phyloP scores from a whole-genome alignment of 257 asterid genomes.

The Gentiana macrophylla region DNA sequence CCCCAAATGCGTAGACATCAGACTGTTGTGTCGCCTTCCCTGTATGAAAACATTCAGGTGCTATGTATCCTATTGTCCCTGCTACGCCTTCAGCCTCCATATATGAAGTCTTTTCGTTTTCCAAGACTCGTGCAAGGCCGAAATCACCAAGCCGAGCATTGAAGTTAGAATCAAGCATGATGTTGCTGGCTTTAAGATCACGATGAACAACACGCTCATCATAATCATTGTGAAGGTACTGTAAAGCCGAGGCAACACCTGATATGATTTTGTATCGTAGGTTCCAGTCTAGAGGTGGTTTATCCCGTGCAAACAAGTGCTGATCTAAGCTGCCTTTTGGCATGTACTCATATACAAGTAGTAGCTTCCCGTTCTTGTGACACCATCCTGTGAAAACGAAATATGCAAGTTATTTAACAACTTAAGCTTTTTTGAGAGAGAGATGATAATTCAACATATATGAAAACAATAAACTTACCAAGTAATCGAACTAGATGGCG shows the following conservation, averaged over 20 bases:
- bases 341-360: conserved; percentile 88
- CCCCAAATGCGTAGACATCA: conserved; percentile 84
- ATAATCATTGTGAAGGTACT: conserved; percentile 84
- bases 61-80: conserved; percentile 91
- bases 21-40: conserved; percentile 85
- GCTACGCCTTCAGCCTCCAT: conserved; percentile 74
- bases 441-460: too few relatives aligned
- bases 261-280: conserved; percentile 53
- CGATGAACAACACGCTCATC: conserved; percentile 82
- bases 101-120: conserved; percentile 72
- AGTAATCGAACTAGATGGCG: too few relatives aligned
- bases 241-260: conserved; percentile 83
- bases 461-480: too few relatives aligned
- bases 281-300: conserved; percentile 47
- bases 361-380: conserved; percentile 72
- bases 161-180: conserved; percentile 79
- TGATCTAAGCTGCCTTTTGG: conserved; percentile 85
- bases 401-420: neutral
- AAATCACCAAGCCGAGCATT: conserved; percentile 86
- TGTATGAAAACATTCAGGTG: conserved; percentile 92
- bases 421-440: neutral
- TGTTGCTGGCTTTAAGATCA: conserved; percentile 87
- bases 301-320: conserved; percentile 52
- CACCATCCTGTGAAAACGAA: conserved; percentile 71
- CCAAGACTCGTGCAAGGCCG: conserved; percentile 88